phyloP scores from a whole-genome alignment of 2,329 filamentous ascomycete genomes.

The Myriosclerotinia curreyana region DNA sequence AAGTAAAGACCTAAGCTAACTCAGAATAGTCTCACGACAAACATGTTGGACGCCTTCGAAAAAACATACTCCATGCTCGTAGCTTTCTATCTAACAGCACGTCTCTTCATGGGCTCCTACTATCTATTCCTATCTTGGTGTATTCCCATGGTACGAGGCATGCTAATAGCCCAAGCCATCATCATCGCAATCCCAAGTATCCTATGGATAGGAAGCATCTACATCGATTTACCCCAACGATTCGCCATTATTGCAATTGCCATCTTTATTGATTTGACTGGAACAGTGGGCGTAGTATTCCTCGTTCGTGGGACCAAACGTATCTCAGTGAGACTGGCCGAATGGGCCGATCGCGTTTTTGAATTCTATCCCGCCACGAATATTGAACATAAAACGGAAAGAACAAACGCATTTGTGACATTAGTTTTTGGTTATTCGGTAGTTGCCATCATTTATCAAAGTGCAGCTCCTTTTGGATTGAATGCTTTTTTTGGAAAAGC shows the following conservation, averaged over 20 bases:
- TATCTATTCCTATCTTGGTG: constrained; percentile 47
- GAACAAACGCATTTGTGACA: constrained; percentile 62
- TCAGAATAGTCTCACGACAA: constrained; percentile 52
- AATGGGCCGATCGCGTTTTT: constrained; percentile 42
- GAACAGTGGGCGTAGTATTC: constrained; percentile 45
- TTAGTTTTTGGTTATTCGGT: constrained; percentile 64
- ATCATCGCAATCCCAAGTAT: constrained; percentile 48
- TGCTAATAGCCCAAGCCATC: constrained; percentile 51
- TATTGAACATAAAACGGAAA: constrained; percentile 64
- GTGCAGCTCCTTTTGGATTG: constrained; percentile 48
- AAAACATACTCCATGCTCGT: constrained; percentile 58
- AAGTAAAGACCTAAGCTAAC: neutral
- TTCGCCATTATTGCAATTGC: constrained; percentile 56
- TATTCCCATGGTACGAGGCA: constrained; percentile 56
- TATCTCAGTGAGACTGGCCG: constrained; percentile 30
- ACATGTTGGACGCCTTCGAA: constrained; percentile 56
- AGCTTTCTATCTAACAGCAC: constrained; percentile 58
- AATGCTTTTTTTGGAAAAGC: constrained; percentile 63
- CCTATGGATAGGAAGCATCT: constrained; percentile 60
- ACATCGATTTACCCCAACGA: constrained; percentile 53
- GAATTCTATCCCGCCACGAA: constrained; percentile 62
- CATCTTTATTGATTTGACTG: constrained; percentile 53
- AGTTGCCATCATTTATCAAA: constrained; percentile 59
- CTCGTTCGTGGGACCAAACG: constrained; percentile 40
- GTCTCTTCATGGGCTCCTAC: constrained; percentile 52